A percentile compares a stretch with the other conserved stretches of the same genome.
phyloP scores from a whole-genome alignment of 306 rosid species.

The Cercis canadensis region DNA sequence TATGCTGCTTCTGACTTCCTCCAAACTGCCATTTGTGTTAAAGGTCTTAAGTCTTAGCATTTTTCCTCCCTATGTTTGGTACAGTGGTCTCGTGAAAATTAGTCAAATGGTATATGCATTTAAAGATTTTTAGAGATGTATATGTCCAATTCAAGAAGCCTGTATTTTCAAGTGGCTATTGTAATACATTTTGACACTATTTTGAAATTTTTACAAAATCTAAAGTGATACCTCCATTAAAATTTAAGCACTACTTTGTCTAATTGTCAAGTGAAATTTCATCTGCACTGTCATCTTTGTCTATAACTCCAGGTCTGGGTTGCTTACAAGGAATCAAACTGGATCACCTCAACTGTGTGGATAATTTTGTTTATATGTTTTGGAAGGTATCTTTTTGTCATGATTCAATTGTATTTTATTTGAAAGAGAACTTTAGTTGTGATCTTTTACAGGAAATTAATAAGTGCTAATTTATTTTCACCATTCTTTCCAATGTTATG shows the following conservation, averaged over 20 bases:
- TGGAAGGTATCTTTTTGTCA: constrained; percentile 63
- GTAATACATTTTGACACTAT: no score
- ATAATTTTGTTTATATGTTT: constrained; percentile 62
- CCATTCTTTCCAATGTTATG: background rate
- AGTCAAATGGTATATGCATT: no score
- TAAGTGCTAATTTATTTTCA: constrained; percentile 32
- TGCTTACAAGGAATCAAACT: constrained; percentile 74
- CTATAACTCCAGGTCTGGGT: constrained; percentile 69
- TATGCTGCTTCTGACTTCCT: background rate
- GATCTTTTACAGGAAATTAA: constrained; percentile 9
- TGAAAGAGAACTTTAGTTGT: constrained; percentile 4
- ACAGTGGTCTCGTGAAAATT: no score
- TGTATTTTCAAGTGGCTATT: no score
- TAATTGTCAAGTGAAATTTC: constrained; percentile 33
- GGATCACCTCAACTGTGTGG: constrained; percentile 70
- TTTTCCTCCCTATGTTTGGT: no score
- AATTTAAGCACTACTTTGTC: no score
- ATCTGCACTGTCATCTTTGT: constrained; percentile 21
- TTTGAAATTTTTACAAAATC: no score
- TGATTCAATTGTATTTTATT: constrained; percentile 6
- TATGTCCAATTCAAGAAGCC: no score
- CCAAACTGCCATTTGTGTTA: background rate
- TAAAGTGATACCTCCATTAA: no score
- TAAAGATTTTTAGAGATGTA: no score
- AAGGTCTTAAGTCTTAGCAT: no score